phyloP scores from a whole-genome alignment of 352 stramenopile genomes.

The Aphanomyces invadans region DNA sequence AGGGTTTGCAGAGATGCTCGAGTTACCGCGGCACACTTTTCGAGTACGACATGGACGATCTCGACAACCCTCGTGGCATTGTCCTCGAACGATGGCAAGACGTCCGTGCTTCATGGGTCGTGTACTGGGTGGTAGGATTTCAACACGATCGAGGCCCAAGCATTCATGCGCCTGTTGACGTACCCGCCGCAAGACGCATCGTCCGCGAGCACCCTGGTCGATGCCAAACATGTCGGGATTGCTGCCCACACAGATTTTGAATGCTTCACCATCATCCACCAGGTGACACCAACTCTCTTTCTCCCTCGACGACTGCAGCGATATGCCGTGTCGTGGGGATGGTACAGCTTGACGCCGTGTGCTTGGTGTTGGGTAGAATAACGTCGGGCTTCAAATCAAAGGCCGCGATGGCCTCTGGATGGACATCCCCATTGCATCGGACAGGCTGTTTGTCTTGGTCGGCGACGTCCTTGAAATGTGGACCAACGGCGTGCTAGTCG shows the following conservation, averaged over 20 bases:
- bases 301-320: no score
- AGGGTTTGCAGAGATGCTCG: slow-evolving; percentile 77
- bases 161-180: slow-evolving; percentile 71
- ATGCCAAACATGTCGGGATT: slow-evolving; percentile 67
- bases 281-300: no score
- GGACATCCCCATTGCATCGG: slow-evolving; percentile 55
- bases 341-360: no score
- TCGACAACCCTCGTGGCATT: no score
- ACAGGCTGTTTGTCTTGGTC: slow-evolving; percentile 72
- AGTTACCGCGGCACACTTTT: slow-evolving; percentile 49
- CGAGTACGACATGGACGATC: slow-evolving; percentile 30
- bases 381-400: slow-evolving; percentile 52
- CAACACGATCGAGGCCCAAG: slow-evolving; percentile 61
- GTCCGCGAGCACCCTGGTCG: slow-evolving; percentile 12
- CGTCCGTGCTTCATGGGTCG: no score
- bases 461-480: slow-evolving; percentile 75
- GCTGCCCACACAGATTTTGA: slow-evolving; percentile 80
- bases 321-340: no score
- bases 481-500: slow-evolving; percentile 65
- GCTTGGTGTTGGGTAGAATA: slow-evolving; percentile 41
- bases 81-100: no score
- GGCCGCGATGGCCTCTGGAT: slow-evolving; percentile 56
- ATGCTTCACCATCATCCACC: slow-evolving; percentile 80
- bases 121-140: slow-evolving; percentile 29
- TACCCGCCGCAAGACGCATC: slow-evolving; percentile 45